phyloP scores from a whole-genome alignment of 805 yeast genomes.

The Sugiyamaella chiloensis region DNA sequence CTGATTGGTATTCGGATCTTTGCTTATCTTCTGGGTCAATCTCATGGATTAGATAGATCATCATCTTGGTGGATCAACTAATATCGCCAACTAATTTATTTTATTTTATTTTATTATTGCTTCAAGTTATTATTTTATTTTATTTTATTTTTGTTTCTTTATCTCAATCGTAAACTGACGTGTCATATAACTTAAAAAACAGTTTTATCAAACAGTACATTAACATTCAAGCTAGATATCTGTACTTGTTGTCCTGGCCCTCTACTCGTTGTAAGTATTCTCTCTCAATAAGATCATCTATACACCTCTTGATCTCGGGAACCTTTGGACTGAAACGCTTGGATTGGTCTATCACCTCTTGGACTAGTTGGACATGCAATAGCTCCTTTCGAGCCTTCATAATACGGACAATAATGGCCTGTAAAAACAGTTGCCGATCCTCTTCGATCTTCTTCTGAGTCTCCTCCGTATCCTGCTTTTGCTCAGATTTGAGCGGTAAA shows the following conservation, averaged over 20 bases:
- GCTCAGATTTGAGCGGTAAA: constrained; percentile 54
- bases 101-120: too few relatives aligned
- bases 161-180: too few relatives aligned
- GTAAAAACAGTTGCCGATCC: constrained; percentile 77
- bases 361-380: constrained; percentile 74
- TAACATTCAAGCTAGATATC: neutral
- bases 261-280: constrained; percentile 79
- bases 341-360: constrained; percentile 85
- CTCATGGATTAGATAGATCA: too few relatives aligned
- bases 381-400: constrained; percentile 89
- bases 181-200: neutral
- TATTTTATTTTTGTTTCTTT: too few relatives aligned
- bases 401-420: constrained; percentile 92
- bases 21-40: too few relatives aligned
- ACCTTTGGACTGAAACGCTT: constrained; percentile 83
- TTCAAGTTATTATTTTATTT: too few relatives aligned
- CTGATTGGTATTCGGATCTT: too few relatives aligned
- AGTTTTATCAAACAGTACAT: neutral
- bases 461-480: constrained; percentile 66
- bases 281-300: constrained; percentile 79
- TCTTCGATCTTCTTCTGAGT: constrained; percentile 80
- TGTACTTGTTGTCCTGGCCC: constrained; percentile 46
- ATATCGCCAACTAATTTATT: too few relatives aligned
- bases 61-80: too few relatives aligned
- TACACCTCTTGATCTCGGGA: constrained; percentile 80